Evolutionary conservation across 1,139 yeast genomes (phyloP).

Genomic region (Blastobotrys malaysiensis): DNA sequence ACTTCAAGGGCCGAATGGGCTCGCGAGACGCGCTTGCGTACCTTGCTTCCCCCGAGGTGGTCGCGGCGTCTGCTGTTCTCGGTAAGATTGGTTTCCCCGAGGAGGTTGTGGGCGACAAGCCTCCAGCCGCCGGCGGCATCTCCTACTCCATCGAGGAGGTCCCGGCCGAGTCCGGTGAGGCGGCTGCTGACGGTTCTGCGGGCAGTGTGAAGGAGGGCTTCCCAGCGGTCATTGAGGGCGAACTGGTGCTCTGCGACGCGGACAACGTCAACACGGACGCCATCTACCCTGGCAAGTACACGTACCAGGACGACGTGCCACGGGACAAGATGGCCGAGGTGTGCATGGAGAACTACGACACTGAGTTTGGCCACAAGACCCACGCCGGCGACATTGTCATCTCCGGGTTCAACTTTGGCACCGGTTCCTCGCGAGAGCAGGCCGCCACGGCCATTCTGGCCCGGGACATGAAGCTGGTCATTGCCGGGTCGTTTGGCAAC

Average conservation of each 20-base stretch:
- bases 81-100: constrained; percentile 94
- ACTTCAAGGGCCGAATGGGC: constrained; percentile 99
- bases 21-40: constrained; percentile 93
- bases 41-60: constrained; percentile 95
- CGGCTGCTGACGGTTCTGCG: constrained; percentile 32
- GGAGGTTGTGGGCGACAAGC: constrained; percentile 59
- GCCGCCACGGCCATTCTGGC: constrained; percentile 97
- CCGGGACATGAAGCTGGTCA: constrained; percentile 85
- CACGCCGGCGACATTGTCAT: constrained; percentile 83
- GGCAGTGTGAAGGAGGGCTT: constrained; percentile 81
- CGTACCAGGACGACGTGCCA: constrained; percentile 95
- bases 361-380: constrained; percentile 76
- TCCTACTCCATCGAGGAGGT: constrained; percentile 43
- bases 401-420: constrained; percentile 93
- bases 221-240: constrained; percentile 86
- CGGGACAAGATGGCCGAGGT: constrained; percentile 96
- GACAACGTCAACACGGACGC: constrained; percentile 98
- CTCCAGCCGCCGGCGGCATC: constrained; percentile 41
- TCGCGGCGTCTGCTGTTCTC: constrained; percentile 92
- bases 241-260: constrained; percentile 89
- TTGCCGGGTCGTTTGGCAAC: constrained; percentile 96
- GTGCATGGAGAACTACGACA: constrained; percentile 97
- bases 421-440: constrained; percentile 98
- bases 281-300: constrained; percentile 96
- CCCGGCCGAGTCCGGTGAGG: constrained; percentile 27